Base-by-base conservation (phyloP, 2,329 filamentous ascomycete genomes). In the Cryphonectria naterciae region DNA sequence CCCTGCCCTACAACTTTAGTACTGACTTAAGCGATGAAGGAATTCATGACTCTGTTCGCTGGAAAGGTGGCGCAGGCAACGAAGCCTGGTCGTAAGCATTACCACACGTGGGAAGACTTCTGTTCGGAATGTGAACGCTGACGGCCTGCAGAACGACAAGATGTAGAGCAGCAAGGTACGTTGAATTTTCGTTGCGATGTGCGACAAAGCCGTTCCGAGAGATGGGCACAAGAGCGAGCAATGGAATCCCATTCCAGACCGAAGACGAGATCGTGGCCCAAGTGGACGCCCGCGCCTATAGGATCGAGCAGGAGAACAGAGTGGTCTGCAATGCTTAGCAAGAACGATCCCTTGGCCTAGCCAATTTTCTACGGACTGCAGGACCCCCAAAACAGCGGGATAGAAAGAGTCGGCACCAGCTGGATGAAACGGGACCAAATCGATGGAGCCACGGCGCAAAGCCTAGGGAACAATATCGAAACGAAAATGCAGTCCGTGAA, bases 41-140 rank as follows among this genome's bases (percentile, higher is more conserved):
- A 91, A 81, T 91, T 97, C 86, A 93, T 97, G 90, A 92, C 90
- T 70, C 85, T 97, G 77, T 95, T 97, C 84, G 89, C 90, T 81
- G 93, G 93, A 82, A 95, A 92, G 25, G 92, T 98, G 65, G 95
- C 95, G 73, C 93, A 97, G 83, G 88, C 93, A 76, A 97, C 94
- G 72, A 76, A 75, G 70, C 71, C 73, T 19, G 62, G 73, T 60
- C 70, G 54, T 67, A 73, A 70, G 70, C 65, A 37, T 6, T 19
- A 32, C 28, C 63, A 32, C 32, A 32, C 37, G 6, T n/a, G 63
- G 10, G 4, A n/a, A n/a, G 6, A 17, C 37, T 52, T 37, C 32
- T 49, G 5, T 25, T 32, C 7, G 6, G 49, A 43, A 46, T 11
- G n/a, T 54, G 46, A 67, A 28, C 19, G 61, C 68, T 67, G 60